Conservation (phyloP, 768 basidiomycete genomes). For the Clathrus columnatus region DNA sequence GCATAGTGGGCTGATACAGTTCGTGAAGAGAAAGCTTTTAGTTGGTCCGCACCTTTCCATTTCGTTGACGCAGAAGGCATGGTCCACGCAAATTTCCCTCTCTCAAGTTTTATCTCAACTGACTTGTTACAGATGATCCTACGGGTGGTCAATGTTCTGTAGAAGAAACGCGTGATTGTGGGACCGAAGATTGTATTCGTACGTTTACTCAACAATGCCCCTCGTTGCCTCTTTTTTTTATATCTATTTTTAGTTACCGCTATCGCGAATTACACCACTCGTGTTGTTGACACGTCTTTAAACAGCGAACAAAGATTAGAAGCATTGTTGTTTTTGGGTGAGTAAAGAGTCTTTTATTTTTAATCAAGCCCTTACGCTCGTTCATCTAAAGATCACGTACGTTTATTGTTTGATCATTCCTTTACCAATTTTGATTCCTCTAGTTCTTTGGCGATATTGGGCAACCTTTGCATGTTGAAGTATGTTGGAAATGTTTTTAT, state of each 20-base stretch:
- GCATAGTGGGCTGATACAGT: conserved; percentile 2
- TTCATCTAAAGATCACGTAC: background rate
- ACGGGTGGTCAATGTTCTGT: conserved; percentile 43
- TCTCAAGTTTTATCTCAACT: background rate
- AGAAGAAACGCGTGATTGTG: conserved; percentile 37
- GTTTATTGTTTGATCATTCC: background rate
- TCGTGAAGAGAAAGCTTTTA: conserved; percentile 27
- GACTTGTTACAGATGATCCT: conserved; percentile 25
- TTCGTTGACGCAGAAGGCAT: conserved; percentile 40
- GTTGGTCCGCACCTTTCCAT: conserved; percentile 26
- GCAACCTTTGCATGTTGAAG: conserved; percentile 35
- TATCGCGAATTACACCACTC: conserved; percentile 48
- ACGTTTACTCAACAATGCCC: background rate
- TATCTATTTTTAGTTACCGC: conserved; percentile 41
- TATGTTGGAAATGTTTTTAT: background rate
- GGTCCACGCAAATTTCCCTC: background rate
- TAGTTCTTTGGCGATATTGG: conserved; percentile 40
- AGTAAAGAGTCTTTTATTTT: conserved; percentile 12
- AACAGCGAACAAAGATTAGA: conserved; percentile 36
- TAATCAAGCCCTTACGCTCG: too few species aligned
- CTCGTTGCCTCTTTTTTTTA: background rate
- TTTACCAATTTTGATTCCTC: too few species aligned
- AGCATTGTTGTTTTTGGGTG: conserved; percentile 45
- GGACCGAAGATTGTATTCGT: conserved; percentile 24
- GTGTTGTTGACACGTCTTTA: conserved; percentile 36